Base-by-base conservation (phyloP, 192 early-diverging fungal species). In the Polychytrium aggregatum region DNA sequence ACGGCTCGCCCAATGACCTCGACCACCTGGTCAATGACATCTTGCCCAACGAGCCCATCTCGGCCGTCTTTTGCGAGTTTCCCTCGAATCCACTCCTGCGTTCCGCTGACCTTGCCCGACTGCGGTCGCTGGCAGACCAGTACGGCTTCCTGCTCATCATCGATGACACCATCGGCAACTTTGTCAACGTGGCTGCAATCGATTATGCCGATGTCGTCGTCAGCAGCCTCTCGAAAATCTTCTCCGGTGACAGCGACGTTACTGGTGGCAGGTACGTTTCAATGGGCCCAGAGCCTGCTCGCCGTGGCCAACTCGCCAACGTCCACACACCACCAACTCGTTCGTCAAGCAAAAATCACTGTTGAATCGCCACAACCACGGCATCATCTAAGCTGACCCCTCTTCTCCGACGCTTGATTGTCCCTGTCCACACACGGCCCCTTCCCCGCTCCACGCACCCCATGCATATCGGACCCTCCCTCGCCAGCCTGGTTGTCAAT, bases 131-230 rank as follows among this genome's bases (percentile, higher is more conserved):
- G 46, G 87, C 91, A 0, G 76, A 90, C 55, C 43, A 68, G 46
- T 74, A 85, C 61, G 70, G 71, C 9, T 88, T 84, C 55, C 68
- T 88, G 39, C 64, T 96, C 29, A 75, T 95, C 40, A 74, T 98
- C 16, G 93, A 97, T 55, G 93, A 97, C 63, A 97, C 93, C 1
- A 78, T 97, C 40, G 93, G 90, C 28, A 91, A 87, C 69, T 90
- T 94, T 73, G 75, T 83, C 29, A 97, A 97, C 51, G 82, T 94
- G 27, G 57, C 64, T 22, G 84, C 82, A 20, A 66, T 92, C 10
- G 59, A 72, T 48, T 85, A 72, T 70, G 85, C 86, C 1, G 90
- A 97, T 57, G 68, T 92, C 9, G 77, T 92, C 1, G 91, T 93
- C 14, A 85, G 87, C 14, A 90, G 86, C 40, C 63, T 97, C 46